Conservation (phyloP, 192 early-diverging fungal genomes). For the Umbelopsis ramanniana region DNA sequence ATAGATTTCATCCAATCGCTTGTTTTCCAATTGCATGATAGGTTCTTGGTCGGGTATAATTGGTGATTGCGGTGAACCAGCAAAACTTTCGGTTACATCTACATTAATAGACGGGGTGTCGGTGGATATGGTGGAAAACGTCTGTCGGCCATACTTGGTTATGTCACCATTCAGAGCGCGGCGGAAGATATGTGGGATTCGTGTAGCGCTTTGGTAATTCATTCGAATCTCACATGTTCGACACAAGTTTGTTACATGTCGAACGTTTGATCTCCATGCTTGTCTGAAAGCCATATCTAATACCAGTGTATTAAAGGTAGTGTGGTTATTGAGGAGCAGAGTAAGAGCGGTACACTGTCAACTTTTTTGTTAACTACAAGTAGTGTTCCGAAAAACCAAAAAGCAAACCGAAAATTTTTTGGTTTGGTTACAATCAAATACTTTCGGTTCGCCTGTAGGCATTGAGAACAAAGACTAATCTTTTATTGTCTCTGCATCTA, state of each 20-base stretch:
- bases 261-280: background rate
- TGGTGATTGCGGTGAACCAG: background rate
- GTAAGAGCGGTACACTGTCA: no score
- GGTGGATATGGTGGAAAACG: background rate
- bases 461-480: no score
- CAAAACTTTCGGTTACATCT: background rate
- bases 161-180: background rate
- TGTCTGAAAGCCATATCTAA: background rate
- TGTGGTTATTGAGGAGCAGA: background rate
- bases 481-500: no score
- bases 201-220: background rate
- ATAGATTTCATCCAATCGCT: slow-evolving; percentile 10
- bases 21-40: background rate
- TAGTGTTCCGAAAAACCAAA: background rate
- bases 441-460: no score
- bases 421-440: no score
- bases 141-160: background rate
- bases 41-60: background rate
- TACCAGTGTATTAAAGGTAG: background rate
- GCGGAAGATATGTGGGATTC: background rate
- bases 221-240: background rate
- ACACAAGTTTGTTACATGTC: background rate
- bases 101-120: no score
- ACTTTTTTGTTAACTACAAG: no score
- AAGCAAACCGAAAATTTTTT: background rate